A percentile compares a stretch with the other conserved stretches of the same genome.
These are phyloP conservation scores for Lycium ferocissimum DNA, from an alignment of 257 asterid genomes.

Conservation along the genomic window DNA sequence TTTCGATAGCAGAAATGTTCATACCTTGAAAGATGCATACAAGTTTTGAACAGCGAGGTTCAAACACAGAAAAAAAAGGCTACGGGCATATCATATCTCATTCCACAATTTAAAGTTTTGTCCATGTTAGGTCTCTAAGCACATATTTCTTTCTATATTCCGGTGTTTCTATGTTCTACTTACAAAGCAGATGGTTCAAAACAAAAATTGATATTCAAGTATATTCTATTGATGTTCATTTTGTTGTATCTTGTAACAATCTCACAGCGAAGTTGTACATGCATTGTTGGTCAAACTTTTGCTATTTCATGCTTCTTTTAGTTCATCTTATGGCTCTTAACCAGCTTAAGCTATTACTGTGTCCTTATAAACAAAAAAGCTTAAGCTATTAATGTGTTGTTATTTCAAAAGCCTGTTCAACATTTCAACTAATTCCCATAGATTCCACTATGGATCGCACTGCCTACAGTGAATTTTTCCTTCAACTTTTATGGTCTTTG, in stretches of 20 bases:
- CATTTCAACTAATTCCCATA: neutral
- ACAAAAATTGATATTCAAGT: conserved; percentile 16
- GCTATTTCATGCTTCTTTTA: neutral
- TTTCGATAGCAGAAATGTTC: conserved; percentile 30
- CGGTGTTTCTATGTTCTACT: neutral
- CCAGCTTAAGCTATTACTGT: neutral
- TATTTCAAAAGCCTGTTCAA: no score
- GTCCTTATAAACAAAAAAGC: neutral
- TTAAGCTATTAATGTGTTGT: no score
- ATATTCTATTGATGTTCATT: conserved; percentile 13
- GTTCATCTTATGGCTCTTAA: neutral
- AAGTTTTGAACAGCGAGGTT: conserved; percentile 27
- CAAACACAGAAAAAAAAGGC: conserved; percentile 30
- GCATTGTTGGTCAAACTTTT: neutral
- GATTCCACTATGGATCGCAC: neutral
- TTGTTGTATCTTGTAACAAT: neutral
- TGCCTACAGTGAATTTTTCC: neutral
- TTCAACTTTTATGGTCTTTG: neutral
- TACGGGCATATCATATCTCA: conserved; percentile 37
- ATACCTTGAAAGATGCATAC: conserved; percentile 35
- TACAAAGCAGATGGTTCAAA: neutral
- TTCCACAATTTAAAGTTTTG: conserved; percentile 37
- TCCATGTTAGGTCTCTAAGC: conserved; percentile 28
- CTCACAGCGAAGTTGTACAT: conserved; percentile 21
- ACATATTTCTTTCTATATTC: conserved; percentile 31